Conservation (phyloP, 2,329 filamentous ascomycete species). For the Magnaporthiopsis incrustans region DNA sequence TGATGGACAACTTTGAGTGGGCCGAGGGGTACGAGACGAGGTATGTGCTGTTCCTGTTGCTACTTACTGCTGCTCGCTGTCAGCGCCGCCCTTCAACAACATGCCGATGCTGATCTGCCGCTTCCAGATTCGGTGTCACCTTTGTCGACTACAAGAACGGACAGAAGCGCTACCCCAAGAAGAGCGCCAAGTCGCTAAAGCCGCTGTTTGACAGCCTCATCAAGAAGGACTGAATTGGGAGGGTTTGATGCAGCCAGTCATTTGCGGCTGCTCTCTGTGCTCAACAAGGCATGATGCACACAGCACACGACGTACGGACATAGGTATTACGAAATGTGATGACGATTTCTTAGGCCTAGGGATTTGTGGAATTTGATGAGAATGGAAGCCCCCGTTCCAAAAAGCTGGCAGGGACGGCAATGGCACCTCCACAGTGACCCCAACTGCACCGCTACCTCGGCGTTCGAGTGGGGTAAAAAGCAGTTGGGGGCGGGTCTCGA, state of each 20-base stretch:
- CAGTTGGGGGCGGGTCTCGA: not conserved
- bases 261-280: not conserved
- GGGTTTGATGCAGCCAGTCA: not conserved
- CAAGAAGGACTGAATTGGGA: slow-evolving; percentile 41
- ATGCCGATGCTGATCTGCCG: not conserved
- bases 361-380: not conserved
- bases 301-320: not conserved
- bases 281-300: not conserved
- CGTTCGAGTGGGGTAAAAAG: not conserved
- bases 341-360: not conserved
- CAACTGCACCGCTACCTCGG: too few relatives aligned
- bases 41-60: not conserved
- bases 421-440: too few relatives aligned
- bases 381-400: not conserved
- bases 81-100: too few relatives aligned
- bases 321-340: not conserved
- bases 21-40: slow-evolving; percentile 85
- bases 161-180: slow-evolving; percentile 76
- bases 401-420: too few relatives aligned
- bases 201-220: slow-evolving; percentile 65
- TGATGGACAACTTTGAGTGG: slow-evolving; percentile 90
- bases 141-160: slow-evolving; percentile 75
- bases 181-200: slow-evolving; percentile 67
- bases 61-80: slow-evolving; percentile 2
- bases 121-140: slow-evolving; percentile 59